These are phyloP conservation scores for Leptographium wingfieldii DNA, from an alignment of 2,329 filamentous ascomycete species.

Conservation along the genomic window DNA sequence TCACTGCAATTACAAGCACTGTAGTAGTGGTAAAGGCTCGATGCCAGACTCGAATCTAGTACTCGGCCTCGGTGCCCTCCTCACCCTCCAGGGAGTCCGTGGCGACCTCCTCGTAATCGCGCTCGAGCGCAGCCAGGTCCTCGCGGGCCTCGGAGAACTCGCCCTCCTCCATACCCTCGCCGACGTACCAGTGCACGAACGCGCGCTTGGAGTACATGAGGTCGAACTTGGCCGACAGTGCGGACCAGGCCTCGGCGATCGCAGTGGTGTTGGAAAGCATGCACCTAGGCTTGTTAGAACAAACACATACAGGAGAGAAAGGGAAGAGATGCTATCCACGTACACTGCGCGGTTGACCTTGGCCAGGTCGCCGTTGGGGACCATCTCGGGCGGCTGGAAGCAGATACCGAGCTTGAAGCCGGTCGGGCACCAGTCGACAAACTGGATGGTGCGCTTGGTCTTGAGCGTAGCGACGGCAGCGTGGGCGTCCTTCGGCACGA, in stretches of 20 bases:
- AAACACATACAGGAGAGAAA: not conserved
- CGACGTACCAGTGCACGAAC: conserved; percentile 99
- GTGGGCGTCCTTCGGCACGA: conserved; percentile 93
- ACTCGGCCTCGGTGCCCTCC: conserved; percentile 77
- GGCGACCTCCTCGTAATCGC: conserved; percentile 97
- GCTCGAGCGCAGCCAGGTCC: conserved; percentile 93
- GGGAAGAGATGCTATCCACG: conserved; percentile 17
- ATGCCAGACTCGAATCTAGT: conserved; percentile 42
- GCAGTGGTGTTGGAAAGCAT: conserved; percentile 99
- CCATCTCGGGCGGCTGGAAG: conserved; percentile 81
- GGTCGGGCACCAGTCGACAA: conserved; percentile 99
- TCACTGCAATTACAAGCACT: conserved; percentile 2
- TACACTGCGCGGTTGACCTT: conserved; percentile 98
- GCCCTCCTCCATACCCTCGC: conserved; percentile 99
- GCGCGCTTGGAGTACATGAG: conserved; percentile 99
- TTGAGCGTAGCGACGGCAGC: conserved; percentile 88
- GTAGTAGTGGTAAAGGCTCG: not conserved
- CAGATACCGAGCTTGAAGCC: conserved; percentile 99
- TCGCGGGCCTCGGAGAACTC: conserved; percentile 99
- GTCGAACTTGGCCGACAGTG: conserved; percentile 95
- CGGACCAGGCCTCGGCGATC: conserved; percentile 96
- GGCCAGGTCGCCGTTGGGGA: conserved; percentile 70
- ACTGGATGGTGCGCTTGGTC: conserved; percentile 98
- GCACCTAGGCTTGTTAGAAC: conserved; percentile 45
- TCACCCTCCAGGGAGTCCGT: conserved; percentile 86